A percentile compares a stretch with the other conserved stretches of the same genome.
Evolutionary conservation across 202 grass and related monocot genomes (phyloP).

Genomic region (Bolboschoenoplectus hybrid): DNA sequence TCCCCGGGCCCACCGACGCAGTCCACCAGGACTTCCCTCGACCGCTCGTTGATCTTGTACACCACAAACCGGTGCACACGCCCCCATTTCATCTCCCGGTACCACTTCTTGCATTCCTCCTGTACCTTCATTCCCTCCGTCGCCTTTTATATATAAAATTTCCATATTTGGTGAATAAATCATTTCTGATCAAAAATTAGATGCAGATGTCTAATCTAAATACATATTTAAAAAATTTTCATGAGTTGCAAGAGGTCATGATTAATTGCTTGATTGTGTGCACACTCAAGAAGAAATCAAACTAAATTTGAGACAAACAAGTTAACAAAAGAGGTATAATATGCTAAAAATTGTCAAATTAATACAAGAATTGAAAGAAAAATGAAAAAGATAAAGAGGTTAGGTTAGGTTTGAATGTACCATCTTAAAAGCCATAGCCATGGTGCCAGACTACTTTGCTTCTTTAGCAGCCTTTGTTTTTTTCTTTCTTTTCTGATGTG

Average conservation of each 20-base stretch:
- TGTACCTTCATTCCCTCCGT: constrained; percentile 91
- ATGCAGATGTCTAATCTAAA: neutral
- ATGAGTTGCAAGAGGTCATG: constrained; percentile 19
- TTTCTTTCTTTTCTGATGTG: constrained; percentile 63
- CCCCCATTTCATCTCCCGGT: constrained; percentile 99
- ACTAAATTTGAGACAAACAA: neutral
- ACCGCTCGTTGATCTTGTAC: constrained; percentile 96
- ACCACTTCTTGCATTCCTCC: constrained; percentile 87
- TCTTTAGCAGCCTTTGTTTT: constrained; percentile 57
- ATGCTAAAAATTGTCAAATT: neutral
- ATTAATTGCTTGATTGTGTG: neutral
- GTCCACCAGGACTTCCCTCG: constrained; percentile 90
- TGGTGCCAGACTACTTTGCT: constrained; percentile 57
- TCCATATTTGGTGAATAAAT: neutral
- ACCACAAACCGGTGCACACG: constrained; percentile 92
- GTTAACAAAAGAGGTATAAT: neutral
- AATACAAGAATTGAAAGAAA: neutral
- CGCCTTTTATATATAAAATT: constrained; percentile 46
- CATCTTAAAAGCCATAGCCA: constrained; percentile 99
- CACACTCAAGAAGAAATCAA: neutral
- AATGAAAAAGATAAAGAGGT: neutral
- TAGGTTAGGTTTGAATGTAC: constrained; percentile 32
- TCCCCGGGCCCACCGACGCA: constrained; percentile 80
- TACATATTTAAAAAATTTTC: neutral
- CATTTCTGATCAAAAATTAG: neutral